These are phyloP conservation scores for Punica granatum DNA, from an alignment of 345 rosid species.

Conservation along the genomic window DNA sequence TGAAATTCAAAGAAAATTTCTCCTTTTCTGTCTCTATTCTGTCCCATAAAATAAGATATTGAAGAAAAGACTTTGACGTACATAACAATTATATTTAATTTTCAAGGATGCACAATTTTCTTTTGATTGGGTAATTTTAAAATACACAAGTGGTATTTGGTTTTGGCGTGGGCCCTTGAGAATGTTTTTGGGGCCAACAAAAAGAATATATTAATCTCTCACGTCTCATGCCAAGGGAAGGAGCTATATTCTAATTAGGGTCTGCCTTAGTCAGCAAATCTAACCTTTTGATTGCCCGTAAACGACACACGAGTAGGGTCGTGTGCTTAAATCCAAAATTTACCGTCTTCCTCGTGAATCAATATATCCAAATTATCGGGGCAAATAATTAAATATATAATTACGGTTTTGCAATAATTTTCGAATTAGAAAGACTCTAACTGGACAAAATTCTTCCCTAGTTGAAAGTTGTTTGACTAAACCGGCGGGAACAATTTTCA, in stretches of 20 bases:
- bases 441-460: no score
- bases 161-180: not conserved
- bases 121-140: not conserved
- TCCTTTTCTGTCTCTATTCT: not conserved
- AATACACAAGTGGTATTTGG: not conserved
- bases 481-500: not conserved
- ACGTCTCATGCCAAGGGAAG: not conserved
- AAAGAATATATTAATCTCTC: not conserved
- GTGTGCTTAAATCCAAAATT: not conserved
- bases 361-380: no score
- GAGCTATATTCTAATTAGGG: not conserved
- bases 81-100: not conserved
- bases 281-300: not conserved
- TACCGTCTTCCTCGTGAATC: not conserved
- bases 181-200: conserved; percentile 1
- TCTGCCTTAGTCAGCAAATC: not conserved
- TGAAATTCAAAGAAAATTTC: conserved; percentile 17
- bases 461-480: not conserved
- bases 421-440: no score
- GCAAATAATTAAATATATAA: no score
- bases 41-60: conserved; percentile 6
- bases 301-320: not conserved
- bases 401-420: no score
- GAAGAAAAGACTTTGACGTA: not conserved
- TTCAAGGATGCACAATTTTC: not conserved